Evolutionary conservation across 371 early-diverging fungal genomes (phyloP).

Genomic region (Capillidium heterosporum): DNA sequence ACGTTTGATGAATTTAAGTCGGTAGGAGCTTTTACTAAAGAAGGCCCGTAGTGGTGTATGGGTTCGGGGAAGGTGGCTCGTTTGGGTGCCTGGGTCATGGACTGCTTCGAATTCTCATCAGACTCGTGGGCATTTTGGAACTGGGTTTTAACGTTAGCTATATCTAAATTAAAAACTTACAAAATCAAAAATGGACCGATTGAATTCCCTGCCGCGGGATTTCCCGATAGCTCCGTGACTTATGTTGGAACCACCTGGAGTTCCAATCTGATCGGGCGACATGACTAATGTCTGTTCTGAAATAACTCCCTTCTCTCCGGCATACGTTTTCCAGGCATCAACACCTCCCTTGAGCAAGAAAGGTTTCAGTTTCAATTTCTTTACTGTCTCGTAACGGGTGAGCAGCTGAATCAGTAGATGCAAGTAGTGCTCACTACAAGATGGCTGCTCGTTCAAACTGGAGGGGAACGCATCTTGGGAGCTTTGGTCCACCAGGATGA

Average conservation of each 20-base stretch:
- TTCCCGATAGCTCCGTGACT: conserved; percentile 8
- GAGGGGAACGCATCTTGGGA: conserved; percentile 9
- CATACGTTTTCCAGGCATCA: conserved; percentile 36
- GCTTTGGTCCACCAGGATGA: conserved; percentile 53
- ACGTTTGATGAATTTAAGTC: neutral
- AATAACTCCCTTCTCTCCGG: conserved; percentile 21
- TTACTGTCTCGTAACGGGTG: conserved; percentile 32
- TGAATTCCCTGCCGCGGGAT: neutral
- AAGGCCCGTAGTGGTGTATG: conserved; percentile 8
- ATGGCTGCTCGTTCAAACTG: neutral
- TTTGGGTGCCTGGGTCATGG: conserved; percentile 7
- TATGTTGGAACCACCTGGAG: conserved; percentile 7
- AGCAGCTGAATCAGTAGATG: conserved; percentile 22
- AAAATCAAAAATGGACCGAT: conserved; percentile 5
- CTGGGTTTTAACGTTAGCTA: neutral
- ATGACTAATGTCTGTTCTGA: conserved; percentile 8
- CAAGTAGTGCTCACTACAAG: conserved; percentile 8
- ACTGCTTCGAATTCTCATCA: neutral
- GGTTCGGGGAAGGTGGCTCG: conserved; percentile 6
- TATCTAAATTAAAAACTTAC: neutral
- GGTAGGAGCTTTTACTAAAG: neutral
- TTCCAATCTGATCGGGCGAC: neutral
- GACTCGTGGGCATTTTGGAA: neutral
- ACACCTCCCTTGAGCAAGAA: conserved; percentile 62
- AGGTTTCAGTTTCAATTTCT: conserved; percentile 24